Conservation (phyloP, 805 yeast species). For the Candida morakotiae region DNA sequence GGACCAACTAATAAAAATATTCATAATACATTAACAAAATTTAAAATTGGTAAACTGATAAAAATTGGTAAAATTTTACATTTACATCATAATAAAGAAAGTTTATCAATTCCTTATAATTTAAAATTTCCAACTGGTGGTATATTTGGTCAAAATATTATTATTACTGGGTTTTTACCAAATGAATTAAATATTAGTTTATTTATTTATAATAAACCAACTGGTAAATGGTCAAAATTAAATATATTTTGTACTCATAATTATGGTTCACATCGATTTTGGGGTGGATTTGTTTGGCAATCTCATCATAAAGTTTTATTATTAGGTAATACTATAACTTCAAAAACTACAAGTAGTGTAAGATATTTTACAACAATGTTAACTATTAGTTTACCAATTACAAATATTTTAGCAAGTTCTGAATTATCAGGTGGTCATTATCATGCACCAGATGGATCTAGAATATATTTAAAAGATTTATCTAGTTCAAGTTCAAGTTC, state of each 20-base stretch:
- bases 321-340: slow-evolving; percentile 50
- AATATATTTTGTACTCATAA: slow-evolving; percentile 51
- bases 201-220: slow-evolving; percentile 48
- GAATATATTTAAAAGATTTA: slow-evolving; percentile 11
- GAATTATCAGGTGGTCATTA: slow-evolving; percentile 33
- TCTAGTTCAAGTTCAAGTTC: background rate
- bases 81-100: slow-evolving; percentile 21
- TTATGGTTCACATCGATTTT: slow-evolving; percentile 52
- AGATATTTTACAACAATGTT: slow-evolving; percentile 46
- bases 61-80: slow-evolving; percentile 28
- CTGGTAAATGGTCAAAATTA: slow-evolving; percentile 62
- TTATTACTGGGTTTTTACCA: slow-evolving; percentile 57
- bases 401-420: slow-evolving; percentile 44
- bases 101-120: slow-evolving; percentile 39
- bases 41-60: slow-evolving; percentile 30
- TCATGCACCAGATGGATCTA: slow-evolving; percentile 15
- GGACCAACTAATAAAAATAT: slow-evolving; percentile 21
- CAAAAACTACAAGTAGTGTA: slow-evolving; percentile 42
- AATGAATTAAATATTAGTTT: slow-evolving; percentile 44
- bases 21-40: slow-evolving; percentile 31
- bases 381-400: slow-evolving; percentile 52
- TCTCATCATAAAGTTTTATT: slow-evolving; percentile 71
- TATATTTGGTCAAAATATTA: slow-evolving; percentile 60
- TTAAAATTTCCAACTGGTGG: slow-evolving; percentile 58
- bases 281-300: slow-evolving; percentile 71